These are phyloP conservation scores for Carallia pectinifolia DNA, from an alignment of 345 rosid genomes.

Conservation along the genomic window DNA sequence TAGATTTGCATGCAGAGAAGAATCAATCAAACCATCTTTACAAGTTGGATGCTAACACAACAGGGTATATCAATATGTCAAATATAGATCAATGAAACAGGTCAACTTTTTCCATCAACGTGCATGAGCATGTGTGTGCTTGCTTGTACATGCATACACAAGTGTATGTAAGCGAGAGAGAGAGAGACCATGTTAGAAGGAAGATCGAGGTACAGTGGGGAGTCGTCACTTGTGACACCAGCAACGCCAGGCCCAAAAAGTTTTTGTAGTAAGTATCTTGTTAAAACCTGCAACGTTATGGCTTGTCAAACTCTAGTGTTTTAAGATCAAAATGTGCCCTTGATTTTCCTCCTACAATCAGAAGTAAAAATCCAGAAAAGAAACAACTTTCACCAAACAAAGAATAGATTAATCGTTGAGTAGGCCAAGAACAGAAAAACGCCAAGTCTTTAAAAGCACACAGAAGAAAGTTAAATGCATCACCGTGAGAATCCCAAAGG, in stretches of 20 bases:
- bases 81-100: background rate
- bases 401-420: too few relatives aligned
- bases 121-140: background rate
- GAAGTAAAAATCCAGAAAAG: too few relatives aligned
- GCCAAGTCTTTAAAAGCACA: background rate
- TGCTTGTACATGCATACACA: too few relatives aligned
- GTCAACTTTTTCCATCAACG: too few relatives aligned
- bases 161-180: slow-evolving; percentile 12
- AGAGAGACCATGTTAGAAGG: slow-evolving; percentile 77
- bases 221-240: slow-evolving; percentile 53
- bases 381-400: too few relatives aligned
- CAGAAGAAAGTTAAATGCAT: background rate
- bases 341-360: background rate
- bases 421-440: too few relatives aligned
- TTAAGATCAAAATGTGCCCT: background rate
- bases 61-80: background rate
- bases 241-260: slow-evolving; percentile 75
- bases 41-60: background rate
- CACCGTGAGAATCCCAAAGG: slow-evolving; percentile 86
- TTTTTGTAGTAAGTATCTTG: slow-evolving; percentile 68
- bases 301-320: background rate
- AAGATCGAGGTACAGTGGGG: slow-evolving; percentile 70
- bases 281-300: slow-evolving; percentile 52
- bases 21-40: background rate
- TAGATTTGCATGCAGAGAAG: background rate